Percentiles rank a stretch among this genome's conserved stretches.
Conservation (phyloP, 2,329 filamentous ascomycete species). For the Celoporthe dispersa region DNA sequence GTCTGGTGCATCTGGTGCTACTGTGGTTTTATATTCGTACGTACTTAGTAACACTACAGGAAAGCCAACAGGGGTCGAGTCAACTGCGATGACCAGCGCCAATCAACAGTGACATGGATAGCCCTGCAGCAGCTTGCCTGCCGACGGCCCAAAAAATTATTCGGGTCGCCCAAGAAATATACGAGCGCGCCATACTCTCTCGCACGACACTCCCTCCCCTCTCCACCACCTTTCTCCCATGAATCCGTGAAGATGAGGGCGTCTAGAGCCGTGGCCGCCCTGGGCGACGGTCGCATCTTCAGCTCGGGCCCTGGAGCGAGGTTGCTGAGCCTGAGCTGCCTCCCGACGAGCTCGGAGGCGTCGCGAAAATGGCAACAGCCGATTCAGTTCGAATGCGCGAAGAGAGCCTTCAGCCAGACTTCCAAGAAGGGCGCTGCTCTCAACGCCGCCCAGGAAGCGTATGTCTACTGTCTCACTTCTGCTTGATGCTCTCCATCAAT, state of each 20-base stretch:
- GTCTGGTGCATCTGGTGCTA: not conserved
- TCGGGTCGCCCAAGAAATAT: slow-evolving; percentile 7
- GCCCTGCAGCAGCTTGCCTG: slow-evolving; percentile 20
- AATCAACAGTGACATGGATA: not conserved
- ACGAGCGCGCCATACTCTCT: slow-evolving; percentile 22
- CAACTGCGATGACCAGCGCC: not conserved
- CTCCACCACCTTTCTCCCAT: slow-evolving; percentile 30
- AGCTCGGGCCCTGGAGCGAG: slow-evolving; percentile 40
- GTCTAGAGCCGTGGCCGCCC: slow-evolving; percentile 43
- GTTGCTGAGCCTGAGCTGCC: slow-evolving; percentile 40
- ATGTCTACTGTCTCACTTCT: slow-evolving; percentile 11
- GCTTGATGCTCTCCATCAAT: not conserved
- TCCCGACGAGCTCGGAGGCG: slow-evolving; percentile 35
- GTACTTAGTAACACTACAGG: not conserved
- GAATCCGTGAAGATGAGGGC: slow-evolving; percentile 44
- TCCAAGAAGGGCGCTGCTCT: slow-evolving; percentile 39
- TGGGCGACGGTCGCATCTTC: slow-evolving; percentile 44
- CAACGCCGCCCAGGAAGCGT: slow-evolving; percentile 46
- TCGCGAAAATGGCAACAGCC: slow-evolving; percentile 39
- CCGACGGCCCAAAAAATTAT: slow-evolving; percentile 30
- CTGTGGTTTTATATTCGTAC: too few relatives aligned
- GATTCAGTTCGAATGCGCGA: slow-evolving; percentile 37
- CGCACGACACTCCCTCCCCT: slow-evolving; percentile 29
- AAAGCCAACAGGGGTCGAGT: not conserved
- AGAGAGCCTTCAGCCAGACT: slow-evolving; percentile 47